Percentiles rank a stretch among this genome's conserved stretches.
These are phyloP conservation scores for Globisporangium abappressorium DNA, from an alignment of 352 stramenopile genomes.

Conservation along the genomic window DNA sequence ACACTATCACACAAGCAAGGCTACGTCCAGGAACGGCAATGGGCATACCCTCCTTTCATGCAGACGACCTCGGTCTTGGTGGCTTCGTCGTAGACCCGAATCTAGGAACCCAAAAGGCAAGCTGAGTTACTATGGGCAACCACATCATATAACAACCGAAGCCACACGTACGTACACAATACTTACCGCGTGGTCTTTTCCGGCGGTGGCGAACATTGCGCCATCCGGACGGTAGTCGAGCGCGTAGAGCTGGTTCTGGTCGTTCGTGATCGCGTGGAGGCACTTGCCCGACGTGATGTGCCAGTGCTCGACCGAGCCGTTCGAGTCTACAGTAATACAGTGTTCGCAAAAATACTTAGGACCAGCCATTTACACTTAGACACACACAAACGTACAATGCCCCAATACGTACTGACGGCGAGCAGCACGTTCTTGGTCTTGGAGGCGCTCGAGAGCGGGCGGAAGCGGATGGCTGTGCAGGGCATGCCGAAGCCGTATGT, in stretches of 20 bases:
- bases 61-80: conserved; percentile 76
- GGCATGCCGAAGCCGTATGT: conserved; percentile 77
- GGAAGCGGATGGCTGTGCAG: conserved; percentile 82
- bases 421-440: conserved; percentile 93
- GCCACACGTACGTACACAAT: background rate
- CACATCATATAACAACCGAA: background rate
- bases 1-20: too few species aligned
- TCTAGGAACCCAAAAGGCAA: conserved; percentile 7
- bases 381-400: background rate
- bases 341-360: too few species aligned
- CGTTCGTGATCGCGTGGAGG: conserved; percentile 87
- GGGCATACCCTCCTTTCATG: conserved; percentile 56
- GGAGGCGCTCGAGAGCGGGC: conserved; percentile 66
- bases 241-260: conserved; percentile 87
- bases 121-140: background rate
- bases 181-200: conserved; percentile 82
- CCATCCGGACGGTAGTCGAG: conserved; percentile 88
- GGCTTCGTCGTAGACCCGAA: conserved; percentile 88
- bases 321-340: conserved; percentile 46
- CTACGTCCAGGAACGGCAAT: too few species aligned
- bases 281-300: conserved; percentile 92
- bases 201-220: conserved; percentile 83
- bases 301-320: conserved; percentile 90
- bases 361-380: too few species aligned
- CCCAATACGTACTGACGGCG: conserved; percentile 63